Evolutionary conservation across 768 basidiomycete genomes (phyloP), one percentile per base, ranked within the genome.

Genomic region (Collybia mongolica): DNA sequence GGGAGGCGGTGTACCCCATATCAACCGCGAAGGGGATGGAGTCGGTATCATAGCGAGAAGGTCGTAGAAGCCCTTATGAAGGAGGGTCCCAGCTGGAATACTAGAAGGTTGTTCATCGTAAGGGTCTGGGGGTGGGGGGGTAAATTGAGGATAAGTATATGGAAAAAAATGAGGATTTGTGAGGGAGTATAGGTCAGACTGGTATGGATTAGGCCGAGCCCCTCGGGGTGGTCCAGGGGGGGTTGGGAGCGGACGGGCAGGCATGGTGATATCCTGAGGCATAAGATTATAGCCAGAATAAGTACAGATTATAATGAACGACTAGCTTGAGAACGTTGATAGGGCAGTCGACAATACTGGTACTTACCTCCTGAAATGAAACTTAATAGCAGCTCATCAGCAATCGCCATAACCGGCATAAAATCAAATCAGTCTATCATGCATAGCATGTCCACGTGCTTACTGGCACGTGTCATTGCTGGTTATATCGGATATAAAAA

Each of bases 11-110:
- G 67, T 42, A 61, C 76, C 80, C 77, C 83, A 85, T 42, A 84
- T 72, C 51, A 87, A 72, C 37, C 84, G 77, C 44, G 86, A 87
- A 15, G 87, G 81, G 39, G 77, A 79, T 40, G 83, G 84, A 1
- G 84, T 86, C 37, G 85, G 86, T 55, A 90, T 88, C 73, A 90
- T 79, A 20, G 89, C 76, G 32, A 91, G 75, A 24, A 93, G 77
- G 73, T 91, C 88, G 68, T 90, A 93, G 75, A 92, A 92, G n/a
- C 90, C 92, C 56, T 90, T 87, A 78, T 93, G 90, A 35, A 93
- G 72, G 46, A 92, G 71, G 6, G 88, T 88, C 22, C 86, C 88
- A 12, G 76, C 79, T 46, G 82, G 82, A 55, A 86, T 68, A 50
- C 78, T 73, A 26, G 74, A 74, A n/a, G 71, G 59, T 28, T 71